phyloP scores from a whole-genome alignment of 345 rosid genomes.

The Eucalyptus regnans region DNA sequence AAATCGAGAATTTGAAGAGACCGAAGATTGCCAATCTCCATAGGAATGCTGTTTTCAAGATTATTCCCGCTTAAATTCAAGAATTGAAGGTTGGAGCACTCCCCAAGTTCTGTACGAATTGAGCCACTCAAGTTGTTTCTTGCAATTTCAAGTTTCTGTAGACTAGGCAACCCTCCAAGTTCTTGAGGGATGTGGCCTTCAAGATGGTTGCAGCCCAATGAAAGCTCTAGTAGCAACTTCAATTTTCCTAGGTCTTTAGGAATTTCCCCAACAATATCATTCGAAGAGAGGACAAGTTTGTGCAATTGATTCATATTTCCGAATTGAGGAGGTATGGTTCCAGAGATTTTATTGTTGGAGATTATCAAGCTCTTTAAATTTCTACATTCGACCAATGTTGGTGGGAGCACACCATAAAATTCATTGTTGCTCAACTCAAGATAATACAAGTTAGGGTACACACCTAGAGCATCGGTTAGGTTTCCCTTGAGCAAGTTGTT shows the following conservation, averaged over 20 bases:
- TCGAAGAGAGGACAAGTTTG: not conserved
- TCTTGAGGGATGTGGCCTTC: not conserved
- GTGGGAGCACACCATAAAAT: not conserved
- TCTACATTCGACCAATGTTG: not conserved
- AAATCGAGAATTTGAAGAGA: not conserved
- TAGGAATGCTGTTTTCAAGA: not conserved
- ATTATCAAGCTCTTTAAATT: not conserved
- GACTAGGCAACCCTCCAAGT: not conserved
- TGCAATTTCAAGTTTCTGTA: not conserved
- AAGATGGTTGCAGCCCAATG: not conserved
- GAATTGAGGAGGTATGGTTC: not conserved
- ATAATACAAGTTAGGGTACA: not conserved
- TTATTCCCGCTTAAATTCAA: not conserved
- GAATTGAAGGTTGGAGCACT: not conserved
- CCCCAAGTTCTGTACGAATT: not conserved
- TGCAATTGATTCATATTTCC: not conserved
- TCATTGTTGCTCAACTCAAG: not conserved
- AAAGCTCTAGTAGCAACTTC: not conserved
- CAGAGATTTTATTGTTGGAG: not conserved
- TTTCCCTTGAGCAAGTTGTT: not conserved
- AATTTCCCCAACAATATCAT: not conserved
- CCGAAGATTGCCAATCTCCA: not conserved
- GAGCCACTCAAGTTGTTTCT: not conserved
- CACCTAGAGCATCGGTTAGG: not conserved
- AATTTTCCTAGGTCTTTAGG: not conserved